A percentile compares a stretch with the other conserved stretches of the same genome.
Conservation (phyloP, 2,329 filamentous ascomycete species). For the Emmonsiellopsis sp. region DNA sequence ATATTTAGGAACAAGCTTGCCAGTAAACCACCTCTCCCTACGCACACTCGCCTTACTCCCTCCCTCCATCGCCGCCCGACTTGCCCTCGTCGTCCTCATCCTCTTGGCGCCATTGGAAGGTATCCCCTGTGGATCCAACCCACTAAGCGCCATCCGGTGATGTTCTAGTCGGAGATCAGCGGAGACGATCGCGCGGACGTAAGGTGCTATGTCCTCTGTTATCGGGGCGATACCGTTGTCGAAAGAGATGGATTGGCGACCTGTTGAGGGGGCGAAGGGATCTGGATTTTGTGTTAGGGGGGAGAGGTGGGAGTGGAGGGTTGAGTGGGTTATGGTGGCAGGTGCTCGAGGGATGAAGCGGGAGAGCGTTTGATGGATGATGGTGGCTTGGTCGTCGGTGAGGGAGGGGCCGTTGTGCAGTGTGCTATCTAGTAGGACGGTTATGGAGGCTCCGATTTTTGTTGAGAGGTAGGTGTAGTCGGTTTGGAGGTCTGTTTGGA, state of each 20-base stretch:
- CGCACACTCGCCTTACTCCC: constrained; percentile 58
- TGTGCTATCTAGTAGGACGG: constrained; percentile 21
- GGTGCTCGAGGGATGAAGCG: constrained; percentile 14
- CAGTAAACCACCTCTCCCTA: constrained; percentile 63
- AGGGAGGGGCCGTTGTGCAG: constrained; percentile 7
- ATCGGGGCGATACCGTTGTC: constrained; percentile 62
- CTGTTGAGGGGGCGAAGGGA: constrained; percentile 23
- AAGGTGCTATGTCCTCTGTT: constrained; percentile 73
- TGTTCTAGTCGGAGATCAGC: constrained; percentile 65
- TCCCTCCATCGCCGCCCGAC: constrained; percentile 68
- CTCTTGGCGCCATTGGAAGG: constrained; percentile 43
- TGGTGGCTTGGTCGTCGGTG: constrained; percentile 16
- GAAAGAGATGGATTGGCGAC: constrained; percentile 55
- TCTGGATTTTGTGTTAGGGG: constrained; percentile 38
- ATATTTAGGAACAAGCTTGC: constrained; percentile 48
- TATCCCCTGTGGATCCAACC: constrained; percentile 50
- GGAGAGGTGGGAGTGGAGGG: constrained; percentile 44
- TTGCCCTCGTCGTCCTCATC: constrained; percentile 62
- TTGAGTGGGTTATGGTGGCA: constrained; percentile 22
- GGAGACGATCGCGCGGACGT: constrained; percentile 73
- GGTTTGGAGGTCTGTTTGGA: constrained; percentile 42
- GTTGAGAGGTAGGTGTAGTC: constrained; percentile 36
- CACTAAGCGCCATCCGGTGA: constrained; percentile 55
- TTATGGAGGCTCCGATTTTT: constrained; percentile 26
- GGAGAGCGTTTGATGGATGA: constrained; percentile 23